A percentile compares a stretch with the other conserved stretches of the same genome.
These are phyloP conservation scores for Plectosphaerella plurivora DNA, from an alignment of 2,329 filamentous ascomycete genomes.

Conservation along the genomic window DNA sequence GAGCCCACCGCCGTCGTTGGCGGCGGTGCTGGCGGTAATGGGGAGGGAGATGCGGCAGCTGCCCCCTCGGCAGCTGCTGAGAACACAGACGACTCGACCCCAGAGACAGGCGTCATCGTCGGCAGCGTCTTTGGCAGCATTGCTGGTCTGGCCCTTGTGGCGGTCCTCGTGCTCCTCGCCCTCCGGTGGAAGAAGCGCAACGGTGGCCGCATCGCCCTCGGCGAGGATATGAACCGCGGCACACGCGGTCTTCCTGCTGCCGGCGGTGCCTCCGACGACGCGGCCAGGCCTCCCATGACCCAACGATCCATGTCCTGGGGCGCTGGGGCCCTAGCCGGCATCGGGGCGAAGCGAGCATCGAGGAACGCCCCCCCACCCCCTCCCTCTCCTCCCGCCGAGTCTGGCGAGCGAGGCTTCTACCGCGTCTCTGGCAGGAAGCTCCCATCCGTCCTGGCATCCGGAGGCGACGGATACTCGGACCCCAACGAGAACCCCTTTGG, in stretches of 20 bases:
- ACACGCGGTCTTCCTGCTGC: constrained; percentile 22
- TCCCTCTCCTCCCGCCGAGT: constrained; percentile 22
- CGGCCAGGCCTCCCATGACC: constrained; percentile 31
- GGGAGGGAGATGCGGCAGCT: neutral
- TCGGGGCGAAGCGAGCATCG: constrained; percentile 24
- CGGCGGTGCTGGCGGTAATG: neutral
- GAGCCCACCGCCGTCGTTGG: neutral
- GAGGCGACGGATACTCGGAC: constrained; percentile 60
- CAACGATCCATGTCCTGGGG: constrained; percentile 38
- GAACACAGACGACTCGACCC: constrained; percentile 1
- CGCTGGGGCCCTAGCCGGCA: constrained; percentile 1
- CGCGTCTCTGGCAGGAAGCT: constrained; percentile 62
- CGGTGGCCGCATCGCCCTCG: constrained; percentile 36
- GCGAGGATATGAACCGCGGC: constrained; percentile 29
- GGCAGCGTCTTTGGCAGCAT: constrained; percentile 55
- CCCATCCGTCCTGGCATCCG: constrained; percentile 56
- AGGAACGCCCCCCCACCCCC: constrained; percentile 15
- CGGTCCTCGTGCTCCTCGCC: constrained; percentile 48
- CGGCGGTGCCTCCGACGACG: constrained; percentile 12
- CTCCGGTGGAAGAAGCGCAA: constrained; percentile 52
- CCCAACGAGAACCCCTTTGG: constrained; percentile 27
- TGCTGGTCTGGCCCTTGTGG: constrained; percentile 53
- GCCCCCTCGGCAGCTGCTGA: constrained; percentile 1
- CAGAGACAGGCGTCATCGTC: constrained; percentile 31
- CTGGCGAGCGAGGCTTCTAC: constrained; percentile 56